phyloP scores from a whole-genome alignment of 441 rosid genomes.

The Adansonia gregorii region DNA sequence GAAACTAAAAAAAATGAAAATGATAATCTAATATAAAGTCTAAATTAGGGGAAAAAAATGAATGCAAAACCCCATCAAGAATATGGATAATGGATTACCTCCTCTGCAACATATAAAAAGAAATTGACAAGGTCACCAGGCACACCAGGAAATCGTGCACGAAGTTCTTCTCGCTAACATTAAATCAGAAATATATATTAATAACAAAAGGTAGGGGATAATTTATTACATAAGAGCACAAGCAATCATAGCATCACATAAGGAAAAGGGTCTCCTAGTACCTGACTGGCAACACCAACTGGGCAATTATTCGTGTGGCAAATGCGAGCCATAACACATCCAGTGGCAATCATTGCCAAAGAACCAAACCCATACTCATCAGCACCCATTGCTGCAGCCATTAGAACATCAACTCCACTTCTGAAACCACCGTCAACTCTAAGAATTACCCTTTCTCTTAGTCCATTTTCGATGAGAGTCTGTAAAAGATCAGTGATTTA shows the following conservation, averaged over 20 bases:
- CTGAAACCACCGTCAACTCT: constrained; percentile 97
- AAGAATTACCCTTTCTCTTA: constrained; percentile 94
- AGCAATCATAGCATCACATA: constrained; percentile 25
- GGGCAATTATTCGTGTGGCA: constrained; percentile 99
- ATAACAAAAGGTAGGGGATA: constrained; percentile 22
- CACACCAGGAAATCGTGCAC: constrained; percentile 98
- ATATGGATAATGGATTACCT: constrained; percentile 54
- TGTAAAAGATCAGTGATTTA: constrained; percentile 39
- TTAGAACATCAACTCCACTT: constrained; percentile 96
- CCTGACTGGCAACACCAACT: constrained; percentile 99
- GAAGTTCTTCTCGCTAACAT: constrained; percentile 87
- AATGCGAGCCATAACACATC: constrained; percentile 99
- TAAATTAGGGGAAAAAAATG: constrained; percentile 24
- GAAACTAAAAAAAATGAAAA: background rate
- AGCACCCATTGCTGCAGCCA: constrained; percentile 99
- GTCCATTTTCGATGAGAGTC: constrained; percentile 93
- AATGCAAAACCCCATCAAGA: constrained; percentile 13
- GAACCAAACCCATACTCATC: constrained; percentile 99
- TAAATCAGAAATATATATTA: constrained; percentile 29
- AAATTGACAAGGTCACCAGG: constrained; percentile 98
- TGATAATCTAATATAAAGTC: background rate
- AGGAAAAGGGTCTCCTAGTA: constrained; percentile 33
- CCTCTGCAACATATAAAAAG: constrained; percentile 97
- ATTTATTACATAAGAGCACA: constrained; percentile 15
- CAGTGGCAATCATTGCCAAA: constrained; percentile 99